Evolutionary conservation across 257 asterid genomes (phyloP).

Genomic region (Salvia rosmarinus): DNA sequence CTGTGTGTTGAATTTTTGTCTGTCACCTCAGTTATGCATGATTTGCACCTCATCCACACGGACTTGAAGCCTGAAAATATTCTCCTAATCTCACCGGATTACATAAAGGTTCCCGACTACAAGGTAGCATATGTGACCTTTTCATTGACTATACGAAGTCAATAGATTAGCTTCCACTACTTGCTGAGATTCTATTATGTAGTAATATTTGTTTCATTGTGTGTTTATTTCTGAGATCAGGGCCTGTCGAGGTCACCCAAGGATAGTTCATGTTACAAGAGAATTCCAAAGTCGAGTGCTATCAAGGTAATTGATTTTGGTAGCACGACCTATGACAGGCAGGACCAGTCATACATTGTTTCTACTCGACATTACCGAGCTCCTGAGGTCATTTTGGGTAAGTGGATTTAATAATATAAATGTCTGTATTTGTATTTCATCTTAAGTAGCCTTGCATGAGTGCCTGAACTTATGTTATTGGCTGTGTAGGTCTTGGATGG

Average conservation of each 20-base stretch:
- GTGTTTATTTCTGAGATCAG: slow-evolving; percentile 37
- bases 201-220: neutral
- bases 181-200: neutral
- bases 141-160: neutral
- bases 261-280: slow-evolving; percentile 66
- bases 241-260: slow-evolving; percentile 64
- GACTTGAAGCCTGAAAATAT: slow-evolving; percentile 96
- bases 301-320: slow-evolving; percentile 96
- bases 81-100: slow-evolving; percentile 80
- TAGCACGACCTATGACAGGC: slow-evolving; percentile 72
- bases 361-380: slow-evolving; percentile 94
- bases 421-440: neutral
- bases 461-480: neutral
- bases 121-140: slow-evolving; percentile 56
- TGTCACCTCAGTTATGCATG: slow-evolving; percentile 82
- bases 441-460: neutral
- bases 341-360: slow-evolving; percentile 70
- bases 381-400: slow-evolving; percentile 91
- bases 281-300: slow-evolving; percentile 86
- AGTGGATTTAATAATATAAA: too few relatives aligned
- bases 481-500: slow-evolving; percentile 75
- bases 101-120: slow-evolving; percentile 74
- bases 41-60: slow-evolving; percentile 82
- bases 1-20: slow-evolving; percentile 31
- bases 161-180: neutral